Base-by-base conservation (phyloP, 805 yeast genomes). In the Metschnikowia amazonensis region DNA sequence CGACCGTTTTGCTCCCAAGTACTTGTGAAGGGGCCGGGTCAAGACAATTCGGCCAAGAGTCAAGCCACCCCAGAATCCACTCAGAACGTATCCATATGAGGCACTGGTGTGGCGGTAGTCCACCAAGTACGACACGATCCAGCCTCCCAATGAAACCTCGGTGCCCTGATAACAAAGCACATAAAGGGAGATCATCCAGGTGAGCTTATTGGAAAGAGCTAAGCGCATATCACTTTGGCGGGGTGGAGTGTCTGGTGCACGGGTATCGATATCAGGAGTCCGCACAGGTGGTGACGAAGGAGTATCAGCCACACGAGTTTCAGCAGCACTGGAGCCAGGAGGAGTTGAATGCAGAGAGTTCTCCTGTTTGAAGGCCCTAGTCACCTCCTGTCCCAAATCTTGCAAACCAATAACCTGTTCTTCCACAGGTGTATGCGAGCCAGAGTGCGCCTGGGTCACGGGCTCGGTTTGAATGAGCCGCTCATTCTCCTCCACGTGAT, bases 51-150 rank as follows among this genome's bases (percentile, higher is more conserved):
- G 36, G 3, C 62, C 62, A 5, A 59, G 24, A 2, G 60, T 59
- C n/a, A 59, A 48, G n/a, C 62, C 61, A 1, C 57, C 58, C 59
- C 60, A 59, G 45, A 56, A 58, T 0, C 61, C 62, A 32, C 57
- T 53, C 51, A 56, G 56, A 14, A 56, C 60, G 35, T 59, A 58
- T 1, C 62, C 62, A 23, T 49, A 51, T 1, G 54, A 47, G n/a
- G 44, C 48, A 14, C 28, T 44, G 9, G 57, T 53, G 35, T 51
- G 49, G 9, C 60, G 49, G 39, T 55, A 59, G 31, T 54, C 62
- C 20, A 58, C 47, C 36, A 59, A 50, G 34, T 54, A 59, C 17
- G 62, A 51, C 14, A 58, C 59, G n/a, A 55, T 53, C 61, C 62
- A 59, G 18, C 62, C 62, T 17, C 60, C 62, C 35, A 59, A 38